Percentiles rank a stretch among this genome's conserved stretches.
These are phyloP conservation scores for Capsicum chinense DNA, from an alignment of 257 asterid genomes.

Conservation along the genomic window DNA sequence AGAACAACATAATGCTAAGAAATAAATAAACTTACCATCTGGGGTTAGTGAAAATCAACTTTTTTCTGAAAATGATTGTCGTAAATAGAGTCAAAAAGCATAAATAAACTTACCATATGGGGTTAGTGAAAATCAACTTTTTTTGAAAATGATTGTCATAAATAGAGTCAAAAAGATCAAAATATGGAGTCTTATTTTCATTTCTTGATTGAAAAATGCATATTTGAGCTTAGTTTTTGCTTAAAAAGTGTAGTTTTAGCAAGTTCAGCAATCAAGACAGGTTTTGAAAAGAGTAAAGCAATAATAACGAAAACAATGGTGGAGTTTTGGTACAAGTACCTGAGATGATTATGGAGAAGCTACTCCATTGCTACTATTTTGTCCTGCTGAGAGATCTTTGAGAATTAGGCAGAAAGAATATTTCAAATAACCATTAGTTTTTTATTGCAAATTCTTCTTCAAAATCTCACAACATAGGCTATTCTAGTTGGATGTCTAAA, in stretches of 20 bases:
- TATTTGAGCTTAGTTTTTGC: background rate
- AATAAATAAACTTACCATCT: slow-evolving; percentile 62
- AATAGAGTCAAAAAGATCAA: slow-evolving; percentile 43
- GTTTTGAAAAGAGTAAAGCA: slow-evolving; percentile 40
- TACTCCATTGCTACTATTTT: no score
- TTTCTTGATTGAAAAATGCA: slow-evolving; percentile 44
- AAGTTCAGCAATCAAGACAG: slow-evolving; percentile 32
- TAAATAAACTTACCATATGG: slow-evolving; percentile 69
- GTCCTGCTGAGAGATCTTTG: no score
- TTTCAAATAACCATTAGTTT: no score
- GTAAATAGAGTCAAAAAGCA: slow-evolving; percentile 47
- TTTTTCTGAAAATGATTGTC: slow-evolving; percentile 52
- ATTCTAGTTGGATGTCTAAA: no score
- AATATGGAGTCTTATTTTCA: slow-evolving; percentile 42
- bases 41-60: slow-evolving; percentile 65
- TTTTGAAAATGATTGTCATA: slow-evolving; percentile 52
- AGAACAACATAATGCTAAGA: slow-evolving; percentile 14
- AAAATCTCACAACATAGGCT: no score
- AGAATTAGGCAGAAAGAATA: no score
- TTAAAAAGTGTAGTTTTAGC: background rate
- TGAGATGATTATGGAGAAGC: slow-evolving; percentile 46
- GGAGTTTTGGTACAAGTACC: slow-evolving; percentile 44
- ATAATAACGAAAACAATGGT: slow-evolving; percentile 40
- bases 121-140: slow-evolving; percentile 60
- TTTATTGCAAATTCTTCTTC: no score